Base-by-base conservation (phyloP, 1,139 yeast species). In the Debaryomyces sp. region DNA sequence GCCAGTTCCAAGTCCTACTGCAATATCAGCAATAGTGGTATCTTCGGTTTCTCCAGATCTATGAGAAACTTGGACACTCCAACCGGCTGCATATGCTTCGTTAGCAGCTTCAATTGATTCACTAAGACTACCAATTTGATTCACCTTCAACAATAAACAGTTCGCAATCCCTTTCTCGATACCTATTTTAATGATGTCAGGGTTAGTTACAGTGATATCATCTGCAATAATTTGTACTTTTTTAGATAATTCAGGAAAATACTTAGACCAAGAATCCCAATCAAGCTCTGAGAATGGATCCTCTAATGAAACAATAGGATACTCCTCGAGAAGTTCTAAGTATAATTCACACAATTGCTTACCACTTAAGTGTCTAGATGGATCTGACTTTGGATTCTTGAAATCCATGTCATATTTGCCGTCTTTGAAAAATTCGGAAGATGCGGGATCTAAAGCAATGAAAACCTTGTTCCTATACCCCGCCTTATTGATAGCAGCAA, bases 31-130 rank as follows among this genome's bases (percentile, higher is more conserved):
- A 77, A 92, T 91, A 82, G 89, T 86, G 64, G 96, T 87, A 80
- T 92, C 98, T 82, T 92, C 98, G 61, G 97, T 91, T 84, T 92
- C 98, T 81, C 98, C 98, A 63, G 97, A 90, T 84, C 96, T 88
- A 86, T 89, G 96, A 66, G 96, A 89, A 67, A 90, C 96, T 96
- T 89, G 89, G 67, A 90, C 96, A 81, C 96, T 96, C 97, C 97
- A 90, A 70, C 88, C 89, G 56, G 96, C 96, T 60, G 83, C 84
- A 77, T 85, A 89, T 51, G 96, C 87, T 77, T 86, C 92, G 71
- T 87, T 78, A 66, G 96, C 96, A 67, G 97, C 96, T 74, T 89
- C 82, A 76, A 90, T 88, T 60, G 96, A 88, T 82, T 90, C 97
- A 61, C 94, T 72, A 63, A 90, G 78, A 61, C 96, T 77, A 82